Evolutionary conservation across 805 yeast species (phyloP).

Genomic region (Citeromyces nyonsensis): DNA sequence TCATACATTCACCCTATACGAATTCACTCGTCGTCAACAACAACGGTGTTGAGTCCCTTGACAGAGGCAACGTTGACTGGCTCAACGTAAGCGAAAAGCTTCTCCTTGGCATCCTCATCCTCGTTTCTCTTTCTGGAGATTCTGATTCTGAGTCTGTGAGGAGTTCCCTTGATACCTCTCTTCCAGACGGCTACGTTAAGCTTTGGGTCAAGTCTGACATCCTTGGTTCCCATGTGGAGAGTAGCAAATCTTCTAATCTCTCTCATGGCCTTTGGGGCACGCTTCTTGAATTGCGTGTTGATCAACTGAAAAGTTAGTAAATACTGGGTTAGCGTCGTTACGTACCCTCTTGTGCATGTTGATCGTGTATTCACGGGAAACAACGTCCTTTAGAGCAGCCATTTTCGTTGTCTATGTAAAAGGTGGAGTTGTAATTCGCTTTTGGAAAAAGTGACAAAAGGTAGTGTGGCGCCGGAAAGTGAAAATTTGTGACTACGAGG

Average conservation of each 20-base stretch:
- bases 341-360: conserved; percentile 98
- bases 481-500: too few relatives aligned
- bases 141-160: conserved; percentile 95
- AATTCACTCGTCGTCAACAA: conserved; percentile 36
- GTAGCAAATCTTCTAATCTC: conserved; percentile 97
- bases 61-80: conserved; percentile 87
- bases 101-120: conserved; percentile 98
- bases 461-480: too few relatives aligned
- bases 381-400: conserved; percentile 81
- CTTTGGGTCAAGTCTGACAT: conserved; percentile 98
- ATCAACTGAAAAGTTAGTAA: conserved; percentile 42
- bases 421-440: not conserved
- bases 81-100: conserved; percentile 96
- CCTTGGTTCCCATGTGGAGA: conserved; percentile 98
- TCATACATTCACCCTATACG: not conserved
- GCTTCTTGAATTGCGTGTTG: conserved; percentile 98
- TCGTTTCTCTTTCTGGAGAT: conserved; percentile 96
- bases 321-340: conserved; percentile 8
- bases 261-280: conserved; percentile 99
- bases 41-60: conserved; percentile 97
- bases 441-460: too few relatives aligned
- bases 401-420: conserved; percentile 9
- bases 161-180: conserved; percentile 99
- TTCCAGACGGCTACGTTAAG: conserved; percentile 98
- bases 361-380: conserved; percentile 99